Evolutionary conservation across 495 filamentous ascomycete species (phyloP), one percentile per base, ranked within the genome.

Genomic region (Penicillium desertorum): DNA sequence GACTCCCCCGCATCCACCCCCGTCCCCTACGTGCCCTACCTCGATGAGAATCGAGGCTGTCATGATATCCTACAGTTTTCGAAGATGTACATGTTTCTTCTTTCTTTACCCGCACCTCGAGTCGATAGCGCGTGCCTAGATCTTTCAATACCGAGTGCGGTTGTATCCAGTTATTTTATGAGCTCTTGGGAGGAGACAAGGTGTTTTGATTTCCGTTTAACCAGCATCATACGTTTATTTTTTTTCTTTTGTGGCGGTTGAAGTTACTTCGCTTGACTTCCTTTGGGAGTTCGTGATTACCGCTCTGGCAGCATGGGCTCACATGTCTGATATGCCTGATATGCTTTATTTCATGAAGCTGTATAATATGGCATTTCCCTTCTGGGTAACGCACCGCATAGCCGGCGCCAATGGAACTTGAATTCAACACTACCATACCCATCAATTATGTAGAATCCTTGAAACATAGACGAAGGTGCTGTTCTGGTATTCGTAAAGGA

Each of bases 31-130:
- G 55, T 54, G 58, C 47, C 45, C 60, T 56, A 59, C 36, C 47
- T 64, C 68, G 66, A 74, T 60, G 61, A 68, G 51, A 54, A 56
- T 68, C 67, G 71, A 69, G 71, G 62, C 64, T 68, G 66, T 73
- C 62, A 72, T 75, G 73, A 74, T 72, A 69, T 65, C 63, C 58
- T 69, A 60, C 65, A 58, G 64, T 75, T 54, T 71, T 62, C 75
- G 68, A 69, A 71, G 61, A 67, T 72, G 73, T 74, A 73, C 67
- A 75, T 75, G 70, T 76, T 71, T 65, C 48, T 60, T 69, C 45
- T 45, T 50, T 57, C 46, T 43, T 62, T 66, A 56, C 58, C 49
- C 60, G 53, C 58, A 59, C 57, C 45, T 57, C 57, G 37, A 41
- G 58, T 62, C 67, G 61, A 70, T 63, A 72, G 65, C 67, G 65